These are phyloP conservation scores for Gracilaria gracilis DNA, from an alignment of 23 red algal species.

Conservation along the genomic window DNA sequence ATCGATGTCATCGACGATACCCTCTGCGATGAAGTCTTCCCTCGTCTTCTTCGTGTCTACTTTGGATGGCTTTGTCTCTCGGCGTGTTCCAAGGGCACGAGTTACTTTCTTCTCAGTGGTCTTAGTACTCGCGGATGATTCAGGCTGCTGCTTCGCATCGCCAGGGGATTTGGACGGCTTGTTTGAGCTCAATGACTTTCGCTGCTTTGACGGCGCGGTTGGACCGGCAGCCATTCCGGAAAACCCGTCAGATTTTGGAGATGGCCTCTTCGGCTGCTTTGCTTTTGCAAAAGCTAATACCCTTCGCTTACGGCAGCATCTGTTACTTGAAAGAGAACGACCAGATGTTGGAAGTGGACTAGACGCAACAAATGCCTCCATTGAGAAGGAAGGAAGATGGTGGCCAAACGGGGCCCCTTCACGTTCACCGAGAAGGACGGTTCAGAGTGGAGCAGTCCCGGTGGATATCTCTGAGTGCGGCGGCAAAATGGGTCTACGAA, in stretches of 20 bases:
- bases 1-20: slow-evolving; percentile 49
- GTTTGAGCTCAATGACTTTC: neutral
- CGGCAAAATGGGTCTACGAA: no score
- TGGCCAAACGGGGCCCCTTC: neutral
- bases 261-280: neutral
- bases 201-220: slow-evolving; percentile 8
- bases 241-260: slow-evolving; percentile 42
- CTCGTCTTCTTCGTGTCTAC: slow-evolving; percentile 32
- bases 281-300: slow-evolving; percentile 10
- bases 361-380: slow-evolving; percentile 1
- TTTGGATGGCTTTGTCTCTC: neutral
- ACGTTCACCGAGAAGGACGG: neutral
- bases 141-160: neutral
- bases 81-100: slow-evolving; percentile 45
- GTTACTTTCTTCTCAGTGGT: slow-evolving; percentile 1
- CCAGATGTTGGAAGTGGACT: neutral
- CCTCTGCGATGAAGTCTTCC: slow-evolving; percentile 62
- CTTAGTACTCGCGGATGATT: neutral
- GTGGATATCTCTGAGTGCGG: no score
- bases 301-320: slow-evolving; percentile 4
- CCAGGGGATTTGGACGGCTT: neutral
- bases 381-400: neutral
- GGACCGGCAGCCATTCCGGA: slow-evolving; percentile 66
- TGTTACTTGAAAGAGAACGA: neutral
- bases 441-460: no score